Evolutionary conservation across 306 rosid species (phyloP).

Genomic region (Hippophae gyantsensis): DNA sequence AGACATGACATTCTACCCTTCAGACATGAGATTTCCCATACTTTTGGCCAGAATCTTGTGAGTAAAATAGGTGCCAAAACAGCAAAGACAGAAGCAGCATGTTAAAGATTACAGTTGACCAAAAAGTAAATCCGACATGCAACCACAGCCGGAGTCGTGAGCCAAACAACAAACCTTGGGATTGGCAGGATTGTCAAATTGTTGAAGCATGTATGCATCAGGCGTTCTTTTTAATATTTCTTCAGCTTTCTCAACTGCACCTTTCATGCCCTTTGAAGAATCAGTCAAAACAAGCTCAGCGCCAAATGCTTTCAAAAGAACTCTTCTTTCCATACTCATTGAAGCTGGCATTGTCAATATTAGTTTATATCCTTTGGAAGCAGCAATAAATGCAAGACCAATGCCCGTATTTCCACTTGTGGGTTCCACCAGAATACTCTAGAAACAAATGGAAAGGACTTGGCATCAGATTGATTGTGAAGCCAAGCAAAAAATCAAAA

Average conservation of each 20-base stretch:
- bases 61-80: background rate
- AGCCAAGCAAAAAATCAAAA: constrained; percentile 5
- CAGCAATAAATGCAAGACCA: constrained; percentile 96
- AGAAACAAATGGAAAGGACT: constrained; percentile 9
- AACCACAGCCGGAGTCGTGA: constrained; percentile 6
- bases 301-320: constrained; percentile 91
- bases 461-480: too few species aligned
- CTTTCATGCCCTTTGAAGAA: constrained; percentile 92
- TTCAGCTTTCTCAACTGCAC: constrained; percentile 97
- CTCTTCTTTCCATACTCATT: constrained; percentile 97
- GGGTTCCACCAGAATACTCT: constrained; percentile 95
- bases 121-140: background rate
- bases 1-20: background rate
- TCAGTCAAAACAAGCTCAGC: constrained; percentile 91
- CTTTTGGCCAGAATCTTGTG: background rate
- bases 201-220: constrained; percentile 88
- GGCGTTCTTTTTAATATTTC: constrained; percentile 76
- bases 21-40: constrained; percentile 1
- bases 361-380: constrained; percentile 91
- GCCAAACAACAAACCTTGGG: constrained; percentile 63
- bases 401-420: constrained; percentile 99
- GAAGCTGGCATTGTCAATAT: constrained; percentile 96
- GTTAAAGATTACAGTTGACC: background rate
- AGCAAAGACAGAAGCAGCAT: background rate
- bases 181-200: constrained; percentile 94